Conservation (phyloP, 805 yeast genomes). For the Yueomyces sp. region DNA sequence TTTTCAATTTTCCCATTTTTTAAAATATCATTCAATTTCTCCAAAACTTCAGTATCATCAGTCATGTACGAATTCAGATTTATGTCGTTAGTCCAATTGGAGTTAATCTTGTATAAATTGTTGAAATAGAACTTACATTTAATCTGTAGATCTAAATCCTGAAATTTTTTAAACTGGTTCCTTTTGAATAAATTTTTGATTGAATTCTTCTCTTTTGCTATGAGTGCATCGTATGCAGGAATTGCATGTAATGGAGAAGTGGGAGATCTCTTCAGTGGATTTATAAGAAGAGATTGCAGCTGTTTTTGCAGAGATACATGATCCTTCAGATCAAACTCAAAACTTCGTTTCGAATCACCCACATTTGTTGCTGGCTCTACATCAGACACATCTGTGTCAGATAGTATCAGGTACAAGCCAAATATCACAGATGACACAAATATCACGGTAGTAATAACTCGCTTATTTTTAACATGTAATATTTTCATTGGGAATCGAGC, state of each 20-base stretch:
- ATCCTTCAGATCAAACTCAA: no score
- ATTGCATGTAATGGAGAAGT: constrained; percentile 11
- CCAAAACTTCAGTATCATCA: constrained; percentile 2
- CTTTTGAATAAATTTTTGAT: neutral
- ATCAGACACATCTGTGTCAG: no score
- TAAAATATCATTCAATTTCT: neutral
- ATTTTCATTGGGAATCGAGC: no score
- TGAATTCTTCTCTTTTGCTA: constrained; percentile 1
- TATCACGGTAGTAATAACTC: no score
- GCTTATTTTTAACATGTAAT: no score
- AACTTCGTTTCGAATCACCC: no score
- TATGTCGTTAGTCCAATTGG: constrained; percentile 9
- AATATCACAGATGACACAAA: no score
- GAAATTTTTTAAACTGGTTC: constrained; percentile 1
- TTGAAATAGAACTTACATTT: constrained; percentile 9
- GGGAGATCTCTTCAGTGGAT: constrained; percentile 1
- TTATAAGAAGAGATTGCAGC: neutral
- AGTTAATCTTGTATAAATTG: constrained; percentile 7
- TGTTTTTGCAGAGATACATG: neutral
- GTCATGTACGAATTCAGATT: constrained; percentile 3
- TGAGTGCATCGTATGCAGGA: constrained; percentile 4
- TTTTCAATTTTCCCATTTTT: neutral
- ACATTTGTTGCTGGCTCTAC: no score
- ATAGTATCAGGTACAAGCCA: no score
- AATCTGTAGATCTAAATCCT: constrained; percentile 2